These are phyloP conservation scores for Dactylellina parvicollis DNA, from an alignment of 2,329 filamentous ascomycete genomes.

Conservation along the genomic window DNA sequence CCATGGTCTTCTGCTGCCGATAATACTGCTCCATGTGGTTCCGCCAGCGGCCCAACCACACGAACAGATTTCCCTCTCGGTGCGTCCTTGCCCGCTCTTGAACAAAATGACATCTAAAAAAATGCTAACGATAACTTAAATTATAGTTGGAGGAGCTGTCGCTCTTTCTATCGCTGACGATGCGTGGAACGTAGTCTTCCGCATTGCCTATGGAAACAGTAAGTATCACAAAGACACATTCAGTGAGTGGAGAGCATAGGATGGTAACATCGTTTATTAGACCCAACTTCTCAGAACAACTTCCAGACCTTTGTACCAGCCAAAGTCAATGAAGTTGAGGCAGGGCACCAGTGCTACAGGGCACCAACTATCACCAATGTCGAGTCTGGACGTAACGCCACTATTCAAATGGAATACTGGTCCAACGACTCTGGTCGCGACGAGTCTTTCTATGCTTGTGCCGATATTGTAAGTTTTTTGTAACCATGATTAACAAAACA, in stretches of 20 bases:
- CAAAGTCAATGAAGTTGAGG: slow-evolving; percentile 62
- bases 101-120: not conserved
- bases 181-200: slow-evolving; percentile 67
- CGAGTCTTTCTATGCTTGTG: slow-evolving; percentile 66
- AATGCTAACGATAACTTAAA: slow-evolving; percentile 21
- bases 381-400: slow-evolving; percentile 64
- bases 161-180: slow-evolving; percentile 69
- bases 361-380: slow-evolving; percentile 59
- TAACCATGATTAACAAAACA: not conserved
- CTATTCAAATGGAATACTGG: slow-evolving; percentile 66
- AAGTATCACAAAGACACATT: slow-evolving; percentile 52
- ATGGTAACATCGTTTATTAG: slow-evolving; percentile 29
- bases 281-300: slow-evolving; percentile 61
- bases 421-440: slow-evolving; percentile 63
- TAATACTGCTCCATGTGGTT: slow-evolving; percentile 70
- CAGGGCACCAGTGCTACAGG: slow-evolving; percentile 65
- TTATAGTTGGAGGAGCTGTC: slow-evolving; percentile 67
- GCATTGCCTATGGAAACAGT: slow-evolving; percentile 68
- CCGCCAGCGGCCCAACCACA: slow-evolving; percentile 64
- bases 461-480: slow-evolving; percentile 62
- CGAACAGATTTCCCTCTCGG: slow-evolving; percentile 69
- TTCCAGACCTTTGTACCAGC: slow-evolving; percentile 60
- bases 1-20: slow-evolving; percentile 68
- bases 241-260: slow-evolving; percentile 18
- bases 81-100: slow-evolving; percentile 58